phyloP scores from a whole-genome alignment of 2,329 filamentous ascomycete genomes.

The Setomelanomma holmii region DNA sequence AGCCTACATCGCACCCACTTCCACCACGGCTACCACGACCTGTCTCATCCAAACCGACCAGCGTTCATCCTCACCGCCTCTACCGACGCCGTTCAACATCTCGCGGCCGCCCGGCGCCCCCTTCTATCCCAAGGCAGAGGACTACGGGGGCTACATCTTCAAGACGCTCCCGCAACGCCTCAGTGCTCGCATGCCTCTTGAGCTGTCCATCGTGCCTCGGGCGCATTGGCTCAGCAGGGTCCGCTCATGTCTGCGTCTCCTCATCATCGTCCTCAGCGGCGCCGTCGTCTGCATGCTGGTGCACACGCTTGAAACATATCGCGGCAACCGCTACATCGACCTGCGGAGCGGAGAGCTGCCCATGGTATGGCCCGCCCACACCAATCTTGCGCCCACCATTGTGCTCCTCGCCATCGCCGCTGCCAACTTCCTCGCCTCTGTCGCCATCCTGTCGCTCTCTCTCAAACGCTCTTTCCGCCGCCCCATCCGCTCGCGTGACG shows the following conservation, averaged over 20 bases:
- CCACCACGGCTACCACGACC: slow-evolving; percentile 17
- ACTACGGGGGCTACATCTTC: slow-evolving; percentile 24
- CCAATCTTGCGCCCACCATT: slow-evolving; percentile 46
- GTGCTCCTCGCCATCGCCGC: slow-evolving; percentile 43
- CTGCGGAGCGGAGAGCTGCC: slow-evolving; percentile 46
- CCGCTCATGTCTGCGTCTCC: slow-evolving; percentile 45
- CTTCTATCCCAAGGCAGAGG: slow-evolving; percentile 24
- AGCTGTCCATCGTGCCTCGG: slow-evolving; percentile 33
- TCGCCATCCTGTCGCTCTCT: slow-evolving; percentile 41
- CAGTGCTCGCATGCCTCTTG: slow-evolving; percentile 38
- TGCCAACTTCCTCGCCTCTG: slow-evolving; percentile 43
- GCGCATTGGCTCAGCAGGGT: slow-evolving; percentile 46
- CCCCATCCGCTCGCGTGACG: slow-evolving; percentile 42
- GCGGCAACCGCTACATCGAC: slow-evolving; percentile 45
- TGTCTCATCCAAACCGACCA: slow-evolving; percentile 14
- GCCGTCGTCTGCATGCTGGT: slow-evolving; percentile 44
- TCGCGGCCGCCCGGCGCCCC: slow-evolving; percentile 24
- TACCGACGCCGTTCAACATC: slow-evolving; percentile 22
- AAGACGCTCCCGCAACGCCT: slow-evolving; percentile 23
- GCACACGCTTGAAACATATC: slow-evolving; percentile 46
- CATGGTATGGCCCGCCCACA: slow-evolving; percentile 48
- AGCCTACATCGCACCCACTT: slow-evolving; percentile 23
- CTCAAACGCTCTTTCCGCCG: slow-evolving; percentile 43
- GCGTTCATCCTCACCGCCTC: slow-evolving; percentile 15
- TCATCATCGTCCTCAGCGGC: slow-evolving; percentile 47